Evolutionary conservation across 2,329 filamentous ascomycete genomes (phyloP), one percentile per base, ranked within the genome.

Genomic region (Aspergillus neotritici): DNA sequence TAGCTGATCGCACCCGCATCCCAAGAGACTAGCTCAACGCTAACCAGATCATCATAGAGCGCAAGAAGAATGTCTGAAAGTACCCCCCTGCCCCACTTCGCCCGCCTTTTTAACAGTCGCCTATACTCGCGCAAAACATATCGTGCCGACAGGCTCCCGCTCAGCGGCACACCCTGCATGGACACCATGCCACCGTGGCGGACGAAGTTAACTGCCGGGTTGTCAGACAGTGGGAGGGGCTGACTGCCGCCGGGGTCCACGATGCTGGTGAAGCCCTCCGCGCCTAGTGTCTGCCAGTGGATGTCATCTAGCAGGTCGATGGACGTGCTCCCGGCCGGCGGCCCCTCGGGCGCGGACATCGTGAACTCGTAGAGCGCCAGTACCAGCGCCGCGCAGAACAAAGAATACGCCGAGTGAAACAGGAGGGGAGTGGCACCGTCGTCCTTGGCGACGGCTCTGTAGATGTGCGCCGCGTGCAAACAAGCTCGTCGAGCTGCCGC

Each of bases 351-450:
- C 4, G 47, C 54, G 2, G 66, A 57, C 0, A 73, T 62, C 55
- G 73, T 76, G 51, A 76, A 77, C 8, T 74, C 69, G 46, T 76
- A 77, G 1, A 78, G 55, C 0, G 74, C 74, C 1, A 77, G 57
- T 1, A 77, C 70, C 2, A 78, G 66, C 0, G 72, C 74, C 1
- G 74, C 71, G 4, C 71, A 69, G 55, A 78, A 78, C 1, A 77
- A 60, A 0, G 72, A 69, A 5, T 71, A 66, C 2, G 73, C 67
- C 6, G 70, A 72, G 48, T 76, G 73, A 16, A 76, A 73, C 33
- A 70, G 74, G 17, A 73, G 70, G 21, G 74, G 71, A 40, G 77
- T 74, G 1, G 72, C 74, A 2, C 74, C 72, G 50, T 75, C 73
- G 35, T 75, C 69, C 44, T 76, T 73, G 13, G 67, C 68, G 52